Evolutionary conservation across 148 eudicot species (phyloP), one percentile per base, ranked within the genome.

Genomic region (Rhododendron mucronatum): DNA sequence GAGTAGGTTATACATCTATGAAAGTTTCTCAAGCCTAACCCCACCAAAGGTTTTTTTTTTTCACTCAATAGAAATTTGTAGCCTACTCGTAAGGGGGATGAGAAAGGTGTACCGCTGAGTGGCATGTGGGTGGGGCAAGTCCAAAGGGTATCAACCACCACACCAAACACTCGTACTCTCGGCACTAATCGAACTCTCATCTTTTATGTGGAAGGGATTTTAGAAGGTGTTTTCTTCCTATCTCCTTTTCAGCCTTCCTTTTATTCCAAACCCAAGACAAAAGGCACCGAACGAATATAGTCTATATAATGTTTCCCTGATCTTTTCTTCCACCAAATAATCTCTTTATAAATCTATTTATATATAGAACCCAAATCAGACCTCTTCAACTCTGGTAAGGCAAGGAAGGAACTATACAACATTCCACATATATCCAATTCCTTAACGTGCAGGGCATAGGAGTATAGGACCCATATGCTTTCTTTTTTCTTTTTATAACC

Each of bases 231-330:
- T 26, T 81, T 53, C 65, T 85, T 87, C 82, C 82, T 83, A 26
- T 83, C 74, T 51, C 33, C 45, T 80, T 67, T 86, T 83, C 63
- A 59, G 41, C 84, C 57, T 89, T 83, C 30, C 67, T 73, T 81
- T 82, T 87, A 87, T 89, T 87, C 91, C 88, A 59, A 85, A 82
- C 89, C 87, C 80, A 87, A 82, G 53, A 71, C 39, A 14, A 84
- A 84, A 84, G 86, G 57, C 86, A 84, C 44, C 13, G 37, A 75
- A n/a, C 20, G 26, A 65, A 21, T 16, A 39, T 13, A 41, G 4
- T 39, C 71, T 23, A n/a, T 2, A 59, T 59, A 59, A 23, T 63
- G 71, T 63, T 8, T 63, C 71, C 28, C 71, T 9, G 14, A 63
- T 63, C 26, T 61, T 61, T 61, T 61, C 67, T 61, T 61, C 67